Evolutionary conservation across 495 filamentous ascomycete genomes (phyloP).

Genomic region (Cladorrhinum samala): DNA sequence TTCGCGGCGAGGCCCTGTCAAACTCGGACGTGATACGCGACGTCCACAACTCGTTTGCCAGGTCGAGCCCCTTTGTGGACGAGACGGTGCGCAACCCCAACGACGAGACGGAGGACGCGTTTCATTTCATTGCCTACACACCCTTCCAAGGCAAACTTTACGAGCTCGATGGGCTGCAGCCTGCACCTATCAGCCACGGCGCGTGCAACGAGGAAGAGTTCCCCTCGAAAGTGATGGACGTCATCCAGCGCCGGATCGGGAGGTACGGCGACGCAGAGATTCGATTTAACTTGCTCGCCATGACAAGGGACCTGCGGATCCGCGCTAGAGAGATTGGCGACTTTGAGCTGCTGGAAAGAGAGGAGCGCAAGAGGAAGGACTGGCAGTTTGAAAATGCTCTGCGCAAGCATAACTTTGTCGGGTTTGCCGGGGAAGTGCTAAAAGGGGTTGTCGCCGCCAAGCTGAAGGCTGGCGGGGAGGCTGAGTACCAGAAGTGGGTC

Average conservation of each 20-base stretch:
- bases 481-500: conserved; percentile 74
- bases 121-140: conserved; percentile 97
- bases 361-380: conserved; percentile 75
- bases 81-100: conserved; percentile 64
- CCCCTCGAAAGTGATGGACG: conserved; percentile 75
- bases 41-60: conserved; percentile 90
- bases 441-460: conserved; percentile 75
- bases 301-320: conserved; percentile 73
- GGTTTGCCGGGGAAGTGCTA: conserved; percentile 85
- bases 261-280: conserved; percentile 85
- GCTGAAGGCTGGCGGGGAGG: conserved; percentile 55
- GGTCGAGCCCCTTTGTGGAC: conserved; percentile 82
- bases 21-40: conserved; percentile 78
- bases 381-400: conserved; percentile 98
- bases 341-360: conserved; percentile 63
- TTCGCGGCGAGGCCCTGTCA: conserved; percentile 54
- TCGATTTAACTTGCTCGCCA: conserved; percentile 90
- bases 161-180: conserved; percentile 92
- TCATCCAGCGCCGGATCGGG: conserved; percentile 75
- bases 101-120: conserved; percentile 69
- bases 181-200: conserved; percentile 85
- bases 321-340: conserved; percentile 79
- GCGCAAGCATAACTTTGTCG: conserved; percentile 90
- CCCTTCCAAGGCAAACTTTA: conserved; percentile 72
- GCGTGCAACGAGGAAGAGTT: conserved; percentile 62